These are phyloP conservation scores for Camellia japonica DNA, from an alignment of 148 eudicot species.

Conservation along the genomic window DNA sequence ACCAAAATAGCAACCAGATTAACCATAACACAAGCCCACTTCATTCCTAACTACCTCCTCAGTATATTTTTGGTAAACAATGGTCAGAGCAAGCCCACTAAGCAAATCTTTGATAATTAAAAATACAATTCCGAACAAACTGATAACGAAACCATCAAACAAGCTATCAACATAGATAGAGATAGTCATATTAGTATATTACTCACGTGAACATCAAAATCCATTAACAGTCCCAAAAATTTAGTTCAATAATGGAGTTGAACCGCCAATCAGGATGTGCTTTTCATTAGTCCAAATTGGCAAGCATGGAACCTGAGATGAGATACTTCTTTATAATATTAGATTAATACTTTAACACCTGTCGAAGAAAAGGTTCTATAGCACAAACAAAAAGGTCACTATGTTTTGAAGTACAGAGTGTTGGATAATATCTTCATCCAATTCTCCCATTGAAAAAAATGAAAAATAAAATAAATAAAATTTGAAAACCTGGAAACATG, in stretches of 20 bases:
- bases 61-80: background rate
- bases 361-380: background rate
- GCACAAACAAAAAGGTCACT: background rate
- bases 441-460: too few species aligned
- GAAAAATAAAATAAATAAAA: too few species aligned
- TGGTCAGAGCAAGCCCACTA: background rate
- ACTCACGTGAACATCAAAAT: conserved; percentile 2
- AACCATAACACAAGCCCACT: background rate
- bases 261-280: background rate
- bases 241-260: background rate
- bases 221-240: background rate
- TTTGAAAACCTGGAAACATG: too few species aligned
- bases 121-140: background rate
- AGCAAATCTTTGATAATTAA: background rate
- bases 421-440: too few species aligned
- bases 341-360: background rate
- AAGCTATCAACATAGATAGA: background rate
- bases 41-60: background rate
- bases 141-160: conserved; percentile 8
- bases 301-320: background rate
- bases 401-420: too few species aligned
- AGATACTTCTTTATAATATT: background rate
- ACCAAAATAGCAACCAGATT: background rate
- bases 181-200: background rate
- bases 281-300: background rate